Evolutionary conservation across 2,329 filamentous ascomycete species (phyloP).

Genomic region (Beauveria sp.): DNA sequence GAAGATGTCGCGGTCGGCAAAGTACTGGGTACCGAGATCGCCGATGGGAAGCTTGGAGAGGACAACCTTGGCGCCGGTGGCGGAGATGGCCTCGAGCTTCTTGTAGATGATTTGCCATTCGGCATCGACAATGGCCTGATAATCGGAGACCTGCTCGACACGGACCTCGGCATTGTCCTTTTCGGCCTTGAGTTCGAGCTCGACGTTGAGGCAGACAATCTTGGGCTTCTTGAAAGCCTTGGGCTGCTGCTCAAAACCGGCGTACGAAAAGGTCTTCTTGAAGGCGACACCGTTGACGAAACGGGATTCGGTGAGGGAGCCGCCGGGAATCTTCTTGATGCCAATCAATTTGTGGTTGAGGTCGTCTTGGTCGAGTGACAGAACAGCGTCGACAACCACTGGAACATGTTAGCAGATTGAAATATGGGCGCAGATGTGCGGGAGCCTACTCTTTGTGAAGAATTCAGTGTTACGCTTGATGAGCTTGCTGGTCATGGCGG

Average conservation of each 20-base stretch:
- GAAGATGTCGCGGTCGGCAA: constrained; percentile 96
- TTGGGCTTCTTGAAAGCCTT: constrained; percentile 92
- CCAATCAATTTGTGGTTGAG: constrained; percentile 97
- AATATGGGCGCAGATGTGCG: background rate
- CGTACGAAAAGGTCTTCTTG: constrained; percentile 99
- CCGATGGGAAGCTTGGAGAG: constrained; percentile 96
- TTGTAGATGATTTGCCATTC: constrained; percentile 99
- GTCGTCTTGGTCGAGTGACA: constrained; percentile 92
- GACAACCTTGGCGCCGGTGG: constrained; percentile 94
- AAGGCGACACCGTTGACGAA: constrained; percentile 98
- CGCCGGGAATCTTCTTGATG: constrained; percentile 95
- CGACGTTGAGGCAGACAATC: constrained; percentile 95
- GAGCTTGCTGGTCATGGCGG: constrained; percentile 98
- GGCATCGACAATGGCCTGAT: constrained; percentile 97
- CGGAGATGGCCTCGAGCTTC: constrained; percentile 91
- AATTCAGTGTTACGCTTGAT: constrained; percentile 96
- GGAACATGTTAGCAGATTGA: constrained; percentile 20
- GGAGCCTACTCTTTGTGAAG: constrained; percentile 82
- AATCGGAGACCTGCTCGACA: constrained; percentile 96
- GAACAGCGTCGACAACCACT: constrained; percentile 97
- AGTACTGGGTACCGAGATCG: constrained; percentile 94
- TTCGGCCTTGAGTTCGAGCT: constrained; percentile 96
- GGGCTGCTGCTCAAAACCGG: constrained; percentile 97
- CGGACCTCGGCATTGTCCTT: constrained; percentile 99
- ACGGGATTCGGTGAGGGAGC: constrained; percentile 88